Evolutionary conservation across 116 monocot genomes (phyloP).

Genomic region (Cymodocea nodosa): DNA sequence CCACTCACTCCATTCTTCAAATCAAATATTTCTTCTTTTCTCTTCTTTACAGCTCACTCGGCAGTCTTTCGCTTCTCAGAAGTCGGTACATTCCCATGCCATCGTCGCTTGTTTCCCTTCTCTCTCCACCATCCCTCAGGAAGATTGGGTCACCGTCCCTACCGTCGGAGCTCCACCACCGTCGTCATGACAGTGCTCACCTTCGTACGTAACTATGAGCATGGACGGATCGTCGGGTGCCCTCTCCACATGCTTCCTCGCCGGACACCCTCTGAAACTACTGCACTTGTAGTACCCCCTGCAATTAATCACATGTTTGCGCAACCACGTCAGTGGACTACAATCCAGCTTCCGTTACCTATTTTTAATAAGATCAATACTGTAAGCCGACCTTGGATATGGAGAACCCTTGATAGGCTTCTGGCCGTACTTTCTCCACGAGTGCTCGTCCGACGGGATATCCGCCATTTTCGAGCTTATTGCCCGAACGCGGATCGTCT

Average conservation of each 20-base stretch:
- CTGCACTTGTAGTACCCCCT: conserved; percentile 75
- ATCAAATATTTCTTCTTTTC: too few relatives aligned
- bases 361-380: too few relatives aligned
- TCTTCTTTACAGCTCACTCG: too few relatives aligned
- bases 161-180: not conserved
- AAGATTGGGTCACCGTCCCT: not conserved
- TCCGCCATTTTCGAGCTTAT: conserved; percentile 42
- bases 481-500: conserved; percentile 31
- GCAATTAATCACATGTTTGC: not conserved
- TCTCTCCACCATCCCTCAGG: not conserved
- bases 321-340: too few relatives aligned
- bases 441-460: conserved; percentile 44
- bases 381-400: conserved; percentile 15
- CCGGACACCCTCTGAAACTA: conserved; percentile 35
- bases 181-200: conserved; percentile 29
- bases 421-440: conserved; percentile 55
- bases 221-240: conserved; percentile 47
- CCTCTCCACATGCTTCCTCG: conserved; percentile 18
- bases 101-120: not conserved
- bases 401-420: conserved; percentile 53
- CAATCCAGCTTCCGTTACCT: too few relatives aligned
- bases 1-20: too few relatives aligned
- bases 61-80: not conserved
- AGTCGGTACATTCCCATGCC: not conserved
- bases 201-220: conserved; percentile 60